Evolutionary conservation across 768 basidiomycete species (phyloP), one percentile per base, ranked within the genome.

Genomic region (Mycena metata): DNA sequence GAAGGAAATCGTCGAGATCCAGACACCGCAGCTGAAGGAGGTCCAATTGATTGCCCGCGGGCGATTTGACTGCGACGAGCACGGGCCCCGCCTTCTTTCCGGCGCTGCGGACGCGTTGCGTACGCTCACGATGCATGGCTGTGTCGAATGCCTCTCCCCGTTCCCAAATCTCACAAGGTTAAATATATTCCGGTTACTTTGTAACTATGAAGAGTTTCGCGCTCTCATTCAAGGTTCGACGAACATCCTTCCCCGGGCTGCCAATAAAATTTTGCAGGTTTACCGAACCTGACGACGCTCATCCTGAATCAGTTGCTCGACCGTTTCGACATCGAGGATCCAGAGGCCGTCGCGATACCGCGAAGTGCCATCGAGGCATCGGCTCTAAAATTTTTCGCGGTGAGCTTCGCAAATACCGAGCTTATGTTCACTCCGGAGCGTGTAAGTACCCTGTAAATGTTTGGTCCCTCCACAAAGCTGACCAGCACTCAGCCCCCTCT

Each of bases 371-470:
- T 80, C 39, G 67, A 71, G 13, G 73, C 73, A 2, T 66, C 74
- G 0, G 75, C 74, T 16, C 47, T 81, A 19, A 69, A 71, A 23
- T 71, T 59, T 5, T 56, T 81, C 17, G 76, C 78, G 0, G 69
- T 80, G 17, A 71, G 72, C 17, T 71, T 79, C 43, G 23, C 45
- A 1, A 65, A 65, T 36, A 3, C 36, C 36, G 10, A 62, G 24
- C 46, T 63, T n/a, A 23, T 36, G 5, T 4, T n/a, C 5, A 1
- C 30, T 17, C 7, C 36, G 9, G 49, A 36, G 2, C 54, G 42
- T 17, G 70, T 66, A 54, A 41, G 64, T 45, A 19, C 19, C 45
- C 6, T 4, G 6, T 13, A 23, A 16, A 33, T 33, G 5, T 0
- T 12, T 11, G 5, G 35, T 4, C 30, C 23, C 17, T 45, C 9